phyloP scores from a whole-genome alignment of 495 filamentous ascomycete genomes.

The Astrocystis sublimbata region DNA sequence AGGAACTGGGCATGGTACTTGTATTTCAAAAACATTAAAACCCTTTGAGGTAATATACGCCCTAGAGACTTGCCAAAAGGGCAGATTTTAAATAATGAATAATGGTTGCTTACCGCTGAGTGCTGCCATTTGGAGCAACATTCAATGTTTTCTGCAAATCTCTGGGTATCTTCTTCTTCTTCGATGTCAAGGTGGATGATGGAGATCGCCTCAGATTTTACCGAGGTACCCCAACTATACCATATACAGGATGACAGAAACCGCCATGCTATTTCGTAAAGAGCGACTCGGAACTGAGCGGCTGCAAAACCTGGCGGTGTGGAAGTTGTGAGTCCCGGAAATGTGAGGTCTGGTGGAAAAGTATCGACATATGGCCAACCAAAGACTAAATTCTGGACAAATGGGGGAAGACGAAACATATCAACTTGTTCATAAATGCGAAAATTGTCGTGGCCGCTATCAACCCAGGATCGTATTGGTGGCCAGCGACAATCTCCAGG shows the following conservation, averaged over 20 bases:
- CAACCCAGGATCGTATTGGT: neutral
- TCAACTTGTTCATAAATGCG: neutral
- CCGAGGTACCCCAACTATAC: neutral
- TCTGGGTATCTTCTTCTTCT: neutral
- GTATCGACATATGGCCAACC: neutral
- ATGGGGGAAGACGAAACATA: neutral
- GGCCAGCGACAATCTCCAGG: no score
- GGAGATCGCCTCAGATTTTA: neutral
- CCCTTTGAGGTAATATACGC: no score
- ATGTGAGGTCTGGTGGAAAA: no score
- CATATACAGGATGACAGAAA: neutral
- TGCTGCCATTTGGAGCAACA: neutral
- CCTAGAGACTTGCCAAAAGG: no score
- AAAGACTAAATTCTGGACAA: neutral
- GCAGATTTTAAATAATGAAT: no score
- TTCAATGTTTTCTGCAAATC: neutral
- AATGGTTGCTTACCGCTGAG: no score
- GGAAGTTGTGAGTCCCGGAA: neutral
- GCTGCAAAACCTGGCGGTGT: neutral
- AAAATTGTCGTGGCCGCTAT: neutral
- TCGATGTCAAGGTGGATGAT: neutral
- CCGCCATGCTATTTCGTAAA: neutral
- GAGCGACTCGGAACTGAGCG: no score
- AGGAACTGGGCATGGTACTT: no score
- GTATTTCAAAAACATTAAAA: no score